These are phyloP conservation scores for Breynia disticha DNA, from an alignment of 441 rosid species.

Conservation along the genomic window DNA sequence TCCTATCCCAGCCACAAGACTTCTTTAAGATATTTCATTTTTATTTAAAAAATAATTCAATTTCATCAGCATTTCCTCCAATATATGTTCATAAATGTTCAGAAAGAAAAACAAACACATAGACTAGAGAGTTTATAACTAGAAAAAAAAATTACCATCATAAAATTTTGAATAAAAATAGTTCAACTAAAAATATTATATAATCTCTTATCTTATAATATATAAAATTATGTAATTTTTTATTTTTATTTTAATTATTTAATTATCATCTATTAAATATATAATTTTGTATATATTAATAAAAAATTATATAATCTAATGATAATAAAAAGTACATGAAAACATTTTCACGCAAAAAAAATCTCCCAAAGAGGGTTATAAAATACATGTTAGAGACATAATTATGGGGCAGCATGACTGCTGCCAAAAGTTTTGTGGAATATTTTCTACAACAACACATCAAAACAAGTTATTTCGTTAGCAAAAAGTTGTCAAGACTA, in stretches of 20 bases:
- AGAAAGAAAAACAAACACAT: not conserved
- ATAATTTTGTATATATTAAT: too few relatives aligned
- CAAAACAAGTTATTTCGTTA: not conserved
- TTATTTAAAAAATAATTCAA: slow-evolving; percentile 1
- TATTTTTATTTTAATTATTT: too few relatives aligned
- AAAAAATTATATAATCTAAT: too few relatives aligned
- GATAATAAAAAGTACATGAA: too few relatives aligned
- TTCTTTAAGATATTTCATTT: slow-evolving; percentile 13
- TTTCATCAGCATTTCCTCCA: slow-evolving; percentile 1
- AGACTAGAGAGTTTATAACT: not conserved
- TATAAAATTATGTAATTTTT: too few relatives aligned
- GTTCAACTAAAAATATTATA: too few relatives aligned
- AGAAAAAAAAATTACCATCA: not conserved
- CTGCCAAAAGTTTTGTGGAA: not conserved
- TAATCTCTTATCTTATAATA: too few relatives aligned
- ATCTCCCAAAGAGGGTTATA: slow-evolving; percentile 4
- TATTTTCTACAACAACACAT: not conserved
- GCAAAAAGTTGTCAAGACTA: slow-evolving; percentile 10
- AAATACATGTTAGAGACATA: not conserved
- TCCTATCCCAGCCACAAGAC: slow-evolving; percentile 24
- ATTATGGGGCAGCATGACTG: slow-evolving; percentile 11
- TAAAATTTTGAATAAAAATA: too few relatives aligned
- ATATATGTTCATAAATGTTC: not conserved
- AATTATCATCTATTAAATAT: too few relatives aligned
- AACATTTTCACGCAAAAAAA: too few relatives aligned